Percentiles rank a stretch among this genome's conserved stretches.
Conservation (phyloP, 768 basidiomycete species). For the Psilocybe tampanensis region DNA sequence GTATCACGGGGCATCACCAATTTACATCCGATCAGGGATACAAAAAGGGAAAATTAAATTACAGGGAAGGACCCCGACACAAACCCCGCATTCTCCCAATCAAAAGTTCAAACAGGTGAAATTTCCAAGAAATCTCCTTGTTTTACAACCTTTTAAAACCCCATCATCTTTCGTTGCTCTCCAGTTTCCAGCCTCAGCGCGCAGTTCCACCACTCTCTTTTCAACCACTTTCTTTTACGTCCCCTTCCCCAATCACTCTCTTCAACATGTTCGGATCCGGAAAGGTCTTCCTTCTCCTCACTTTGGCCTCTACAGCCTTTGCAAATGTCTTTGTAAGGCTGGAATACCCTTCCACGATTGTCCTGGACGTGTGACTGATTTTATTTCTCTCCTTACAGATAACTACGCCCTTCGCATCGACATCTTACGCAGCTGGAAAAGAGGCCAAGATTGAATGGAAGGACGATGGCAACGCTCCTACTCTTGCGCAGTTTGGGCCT, state of each 20-base stretch:
- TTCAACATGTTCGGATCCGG: slow-evolving; percentile 53
- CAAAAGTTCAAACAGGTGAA: no score
- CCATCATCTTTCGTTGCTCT: not conserved
- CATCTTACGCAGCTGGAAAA: slow-evolving; percentile 51
- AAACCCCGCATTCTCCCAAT: no score
- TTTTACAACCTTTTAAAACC: not conserved
- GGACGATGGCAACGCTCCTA: slow-evolving; percentile 50
- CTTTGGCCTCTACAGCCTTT: slow-evolving; percentile 49
- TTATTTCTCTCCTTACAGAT: slow-evolving; percentile 38
- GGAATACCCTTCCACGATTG: slow-evolving; percentile 1
- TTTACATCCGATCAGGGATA: no score
- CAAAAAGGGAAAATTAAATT: no score
- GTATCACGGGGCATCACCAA: no score
- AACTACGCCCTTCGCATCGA: slow-evolving; percentile 50
- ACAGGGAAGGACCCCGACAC: no score
- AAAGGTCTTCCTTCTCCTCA: slow-evolving; percentile 46
- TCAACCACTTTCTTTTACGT: not conserved
- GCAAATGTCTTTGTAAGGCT: slow-evolving; percentile 58
- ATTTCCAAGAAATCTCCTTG: not conserved
- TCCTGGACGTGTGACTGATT: not conserved
- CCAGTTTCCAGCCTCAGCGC: not conserved
- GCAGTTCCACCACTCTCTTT: not conserved
- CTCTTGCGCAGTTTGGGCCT: slow-evolving; percentile 50
- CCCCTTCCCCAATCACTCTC: not conserved
- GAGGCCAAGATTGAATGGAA: slow-evolving; percentile 54